Evolutionary conservation across 257 asterid species (phyloP).

Genomic region (Eustoma russellianum): DNA sequence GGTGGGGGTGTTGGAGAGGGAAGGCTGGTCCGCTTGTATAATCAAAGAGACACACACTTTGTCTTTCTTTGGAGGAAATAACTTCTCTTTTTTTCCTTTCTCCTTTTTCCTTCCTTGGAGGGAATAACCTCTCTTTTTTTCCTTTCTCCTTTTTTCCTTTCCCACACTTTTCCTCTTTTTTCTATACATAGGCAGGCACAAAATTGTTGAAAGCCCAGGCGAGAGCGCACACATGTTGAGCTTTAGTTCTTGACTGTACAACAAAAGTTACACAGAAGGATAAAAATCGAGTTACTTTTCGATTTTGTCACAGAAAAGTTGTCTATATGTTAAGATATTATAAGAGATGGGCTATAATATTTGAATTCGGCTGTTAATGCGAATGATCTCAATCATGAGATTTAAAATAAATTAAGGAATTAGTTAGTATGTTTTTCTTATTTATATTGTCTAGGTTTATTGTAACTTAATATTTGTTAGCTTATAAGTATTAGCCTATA

Average conservation of each 20-base stretch:
- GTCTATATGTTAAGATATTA: not conserved
- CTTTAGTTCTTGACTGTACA: not conserved
- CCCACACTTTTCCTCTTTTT: not conserved
- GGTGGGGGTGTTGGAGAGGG: too few species aligned
- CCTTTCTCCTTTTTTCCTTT: not conserved
- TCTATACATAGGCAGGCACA: conserved; percentile 1
- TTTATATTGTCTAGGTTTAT: too few species aligned
- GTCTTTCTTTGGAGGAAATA: conserved; percentile 6
- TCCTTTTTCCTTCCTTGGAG: not conserved
- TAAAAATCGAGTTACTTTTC: not conserved
- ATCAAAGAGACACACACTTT: not conserved
- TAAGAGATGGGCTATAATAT: too few species aligned
- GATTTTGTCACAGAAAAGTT: not conserved
- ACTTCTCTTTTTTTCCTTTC: not conserved
- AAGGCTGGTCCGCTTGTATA: not conserved
- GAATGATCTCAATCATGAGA: too few species aligned
- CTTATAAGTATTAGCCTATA: too few species aligned
- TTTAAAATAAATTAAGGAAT: too few species aligned
- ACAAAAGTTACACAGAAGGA: not conserved
- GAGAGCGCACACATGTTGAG: not conserved
- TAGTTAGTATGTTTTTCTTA: too few species aligned
- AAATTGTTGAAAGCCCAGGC: not conserved
- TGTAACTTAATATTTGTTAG: too few species aligned
- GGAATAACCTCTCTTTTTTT: not conserved
- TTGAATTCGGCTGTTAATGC: too few species aligned